Conservation (phyloP, 2,329 filamentous ascomycete genomes). For the Tolypocladium endophyticum region DNA sequence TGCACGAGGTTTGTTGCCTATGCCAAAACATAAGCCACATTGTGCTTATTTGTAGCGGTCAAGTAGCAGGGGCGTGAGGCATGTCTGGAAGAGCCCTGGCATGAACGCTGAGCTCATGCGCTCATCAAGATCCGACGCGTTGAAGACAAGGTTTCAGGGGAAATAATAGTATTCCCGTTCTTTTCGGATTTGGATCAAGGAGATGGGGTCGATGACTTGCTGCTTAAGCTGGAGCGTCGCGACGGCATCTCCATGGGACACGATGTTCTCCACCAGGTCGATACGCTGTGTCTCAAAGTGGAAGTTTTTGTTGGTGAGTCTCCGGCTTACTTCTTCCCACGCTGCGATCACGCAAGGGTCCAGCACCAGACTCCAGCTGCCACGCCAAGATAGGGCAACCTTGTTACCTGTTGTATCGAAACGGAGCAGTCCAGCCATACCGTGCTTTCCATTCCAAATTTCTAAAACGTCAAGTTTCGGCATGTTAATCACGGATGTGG, state of each 20-base stretch:
- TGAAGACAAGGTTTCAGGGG: background rate
- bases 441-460: background rate
- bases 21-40: background rate
- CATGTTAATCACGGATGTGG: background rate
- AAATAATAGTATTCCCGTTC: background rate
- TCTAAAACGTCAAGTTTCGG: background rate
- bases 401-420: background rate
- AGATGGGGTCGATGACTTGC: background rate
- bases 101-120: background rate
- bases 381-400: background rate
- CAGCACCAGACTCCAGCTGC: background rate
- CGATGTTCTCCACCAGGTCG: background rate
- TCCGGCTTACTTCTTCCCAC: background rate
- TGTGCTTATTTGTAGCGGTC: background rate
- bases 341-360: background rate
- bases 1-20: background rate
- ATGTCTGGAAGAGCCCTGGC: background rate
- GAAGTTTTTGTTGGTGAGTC: background rate
- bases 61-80: background rate
- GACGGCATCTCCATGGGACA: background rate
- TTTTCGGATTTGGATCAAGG: background rate
- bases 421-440: background rate
- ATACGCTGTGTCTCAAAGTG: background rate
- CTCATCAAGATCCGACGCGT: background rate
- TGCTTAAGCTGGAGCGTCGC: background rate